Base-by-base conservation (phyloP, 768 basidiomycete species). In the Xerocomellus dryophilus region DNA sequence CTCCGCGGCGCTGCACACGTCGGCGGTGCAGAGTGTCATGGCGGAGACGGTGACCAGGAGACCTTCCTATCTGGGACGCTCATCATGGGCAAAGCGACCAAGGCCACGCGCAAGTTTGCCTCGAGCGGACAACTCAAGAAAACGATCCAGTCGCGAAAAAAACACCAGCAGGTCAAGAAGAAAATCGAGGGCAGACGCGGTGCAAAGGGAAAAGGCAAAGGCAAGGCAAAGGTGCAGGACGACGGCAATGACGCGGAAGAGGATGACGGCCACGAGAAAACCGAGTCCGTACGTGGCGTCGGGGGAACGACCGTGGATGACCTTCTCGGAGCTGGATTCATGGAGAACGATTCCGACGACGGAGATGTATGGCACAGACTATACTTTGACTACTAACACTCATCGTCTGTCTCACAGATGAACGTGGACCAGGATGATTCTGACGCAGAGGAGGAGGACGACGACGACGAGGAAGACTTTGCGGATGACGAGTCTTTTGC, bases 41-140 rank as follows among this genome's bases (percentile, higher is more conserved):
- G 35, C 34, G 18, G 52, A 8, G 17, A n/a, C 27, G 25, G 5
- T 6, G 47, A 43, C 41, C 31, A 43, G 46, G 45, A 46, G 50
- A 56, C 49, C 46, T 66, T 43, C 66, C 64, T 57, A 66, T 59
- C 51, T 47, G 3, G 59, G 49, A 21, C 32, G 14, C 5, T 17
- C n/a, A 14, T 38, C 32, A 81, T 83, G 81, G 80, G 72, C 23
- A 92, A 88, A 61, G 81, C 84, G 18, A 73, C 81, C 36, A 68
- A 68, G 51, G 82, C 90, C 0, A 88, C 88, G 11, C 85, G 86
- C 66, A 93, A 95, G 73, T 95, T 95, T 61, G 89, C 86, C 9
- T 77, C 90, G 4, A 92, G 89, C 54, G 95, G 95, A 2, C 85
- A 88, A 65, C 82, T 98, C 49, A 91, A 92, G 66, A 88, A 90